These are phyloP conservation scores for Taiozyma sp. DNA, from an alignment of 1,139 yeast species.

Conservation along the genomic window DNA sequence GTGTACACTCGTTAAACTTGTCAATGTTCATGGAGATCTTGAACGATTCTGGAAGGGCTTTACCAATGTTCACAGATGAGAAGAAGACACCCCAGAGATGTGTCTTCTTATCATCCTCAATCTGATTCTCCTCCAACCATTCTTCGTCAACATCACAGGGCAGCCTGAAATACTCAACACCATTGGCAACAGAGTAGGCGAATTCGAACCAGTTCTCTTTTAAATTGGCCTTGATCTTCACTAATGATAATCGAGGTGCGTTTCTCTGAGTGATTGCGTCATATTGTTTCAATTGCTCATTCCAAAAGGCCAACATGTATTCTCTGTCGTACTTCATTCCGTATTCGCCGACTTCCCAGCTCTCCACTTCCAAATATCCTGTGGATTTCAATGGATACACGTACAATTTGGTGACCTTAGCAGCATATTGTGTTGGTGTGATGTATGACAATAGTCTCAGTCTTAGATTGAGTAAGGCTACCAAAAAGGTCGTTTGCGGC, in stretches of 20 bases:
- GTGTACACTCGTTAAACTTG: conserved; percentile 14
- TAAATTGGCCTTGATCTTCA: conserved; percentile 25
- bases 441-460: background rate
- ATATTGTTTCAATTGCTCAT: conserved; percentile 23
- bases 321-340: conserved; percentile 39
- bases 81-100: conserved; percentile 26
- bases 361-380: conserved; percentile 29
- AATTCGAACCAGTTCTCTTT: conserved; percentile 25
- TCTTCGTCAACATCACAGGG: conserved; percentile 25
- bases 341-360: conserved; percentile 30
- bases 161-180: conserved; percentile 19
- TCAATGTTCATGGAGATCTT: conserved; percentile 15
- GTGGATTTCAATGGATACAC: conserved; percentile 39
- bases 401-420: conserved; percentile 25
- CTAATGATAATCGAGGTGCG: conserved; percentile 28
- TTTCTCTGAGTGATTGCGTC: conserved; percentile 31
- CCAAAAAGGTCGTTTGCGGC: background rate
- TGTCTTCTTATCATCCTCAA: conserved; percentile 4
- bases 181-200: conserved; percentile 21
- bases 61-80: conserved; percentile 20
- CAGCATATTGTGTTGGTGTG: conserved; percentile 7
- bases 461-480: background rate
- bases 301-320: conserved; percentile 30
- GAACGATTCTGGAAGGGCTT: conserved; percentile 21
- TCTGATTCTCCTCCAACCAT: conserved; percentile 18